Base-by-base conservation (phyloP, 441 rosid species). In the Adansonia rubrostipa region DNA sequence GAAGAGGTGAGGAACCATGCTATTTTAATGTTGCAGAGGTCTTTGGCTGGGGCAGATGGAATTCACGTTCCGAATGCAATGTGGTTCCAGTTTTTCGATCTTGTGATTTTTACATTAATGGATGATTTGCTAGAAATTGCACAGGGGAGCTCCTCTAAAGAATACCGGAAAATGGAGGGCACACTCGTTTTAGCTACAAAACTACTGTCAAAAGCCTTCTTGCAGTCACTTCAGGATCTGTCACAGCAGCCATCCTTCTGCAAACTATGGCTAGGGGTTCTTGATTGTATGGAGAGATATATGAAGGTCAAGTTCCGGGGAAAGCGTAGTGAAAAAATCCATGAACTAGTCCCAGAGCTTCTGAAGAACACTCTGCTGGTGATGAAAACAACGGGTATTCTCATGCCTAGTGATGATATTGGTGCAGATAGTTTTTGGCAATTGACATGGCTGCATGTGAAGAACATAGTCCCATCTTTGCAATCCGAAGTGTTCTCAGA, bases 371-470 rank as follows among this genome's bases (percentile, higher is more conserved):
- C 86, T 4, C 81, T 92, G 79, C 82, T 88, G 76, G 91, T 88
- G 68, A 89, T 92, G 96, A 92, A 92, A 79, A 84, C 91, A 13
- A 84, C 87, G 0, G 91, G 91, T 5, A 83, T 91, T 70, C 89
- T 91, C 61, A 67, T 88, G 78, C 94, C 87, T 6, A 86, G 87
- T 79, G 88, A 91, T 48, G 90, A 90, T 61, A 82, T 90, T 0
- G 96, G 91, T 36, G 90, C 90, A 40, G 92, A 90, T 71, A 90
- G 96, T 77, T 87, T 92, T 83, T 92, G 92, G 94, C 89, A 89
- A 69, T 80, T 90, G 28, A 90, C 93, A 17, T 89, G 93, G 93
- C 78, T 89, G 58, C 92, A 90, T 65, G 96, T 88, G 56, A 85
- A 92, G 56, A 90, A 88, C 74, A 86, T 92, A 5, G 85, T 86